A percentile compares a stretch with the other conserved stretches of the same genome.
phyloP scores from a whole-genome alignment of 1,284 basidiomycete species.

The Ustilago esculenta region DNA sequence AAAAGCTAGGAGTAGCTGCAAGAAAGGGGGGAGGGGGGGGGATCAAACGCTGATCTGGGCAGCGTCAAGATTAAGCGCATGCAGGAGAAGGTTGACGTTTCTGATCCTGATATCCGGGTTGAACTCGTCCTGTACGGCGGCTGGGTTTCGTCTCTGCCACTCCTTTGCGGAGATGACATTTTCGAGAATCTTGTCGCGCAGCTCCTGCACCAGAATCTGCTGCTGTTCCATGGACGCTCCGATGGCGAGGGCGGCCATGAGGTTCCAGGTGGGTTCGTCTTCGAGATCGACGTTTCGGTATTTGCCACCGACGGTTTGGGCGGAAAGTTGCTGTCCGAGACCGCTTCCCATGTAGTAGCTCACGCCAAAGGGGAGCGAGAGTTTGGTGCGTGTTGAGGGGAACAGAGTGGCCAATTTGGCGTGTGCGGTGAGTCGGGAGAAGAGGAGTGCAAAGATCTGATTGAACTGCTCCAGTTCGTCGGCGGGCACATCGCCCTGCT shows the following conservation, averaged over 20 bases:
- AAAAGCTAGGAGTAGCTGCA: no score
- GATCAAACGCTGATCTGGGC: constrained; percentile 62
- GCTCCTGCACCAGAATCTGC: constrained; percentile 81
- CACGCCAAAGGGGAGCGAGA: constrained; percentile 71
- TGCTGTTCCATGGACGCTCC: constrained; percentile 86
- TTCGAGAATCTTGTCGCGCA: constrained; percentile 91
- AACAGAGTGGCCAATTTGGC: constrained; percentile 77
- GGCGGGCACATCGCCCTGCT: constrained; percentile 69
- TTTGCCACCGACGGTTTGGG: constrained; percentile 37
- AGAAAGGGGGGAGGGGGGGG: no score
- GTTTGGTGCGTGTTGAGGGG: constrained; percentile 82
- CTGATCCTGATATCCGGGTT: constrained; percentile 55
- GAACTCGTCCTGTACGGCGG: constrained; percentile 11
- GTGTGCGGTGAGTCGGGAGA: constrained; percentile 77
- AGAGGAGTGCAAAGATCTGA: constrained; percentile 78
- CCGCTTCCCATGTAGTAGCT: constrained; percentile 66
- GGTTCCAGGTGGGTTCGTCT: constrained; percentile 92
- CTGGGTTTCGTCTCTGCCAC: constrained; percentile 46
- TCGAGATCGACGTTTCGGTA: constrained; percentile 73
- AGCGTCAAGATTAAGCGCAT: constrained; percentile 65
- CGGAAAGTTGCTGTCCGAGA: constrained; percentile 19
- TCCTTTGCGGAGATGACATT: constrained; percentile 79
- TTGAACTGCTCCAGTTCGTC: constrained; percentile 86
- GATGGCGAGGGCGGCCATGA: constrained; percentile 86
- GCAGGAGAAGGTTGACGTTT: constrained; percentile 63